Conservation (phyloP, 768 basidiomycete genomes). For the Saitozyma podzolica region DNA sequence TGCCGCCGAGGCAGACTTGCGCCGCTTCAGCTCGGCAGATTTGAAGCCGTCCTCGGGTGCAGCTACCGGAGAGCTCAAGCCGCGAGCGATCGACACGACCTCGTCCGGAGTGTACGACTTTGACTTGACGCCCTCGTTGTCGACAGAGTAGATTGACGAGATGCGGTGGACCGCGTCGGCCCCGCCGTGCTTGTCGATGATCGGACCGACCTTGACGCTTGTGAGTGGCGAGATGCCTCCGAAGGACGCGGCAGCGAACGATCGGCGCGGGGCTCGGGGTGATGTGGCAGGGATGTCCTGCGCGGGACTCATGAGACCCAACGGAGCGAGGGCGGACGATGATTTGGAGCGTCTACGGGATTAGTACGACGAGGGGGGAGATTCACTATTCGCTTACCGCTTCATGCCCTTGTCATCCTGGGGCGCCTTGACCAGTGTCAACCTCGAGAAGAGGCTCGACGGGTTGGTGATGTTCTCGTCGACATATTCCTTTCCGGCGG, state of each 20-base stretch:
- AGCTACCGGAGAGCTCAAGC: slow-evolving; percentile 37
- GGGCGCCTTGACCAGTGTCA: slow-evolving; percentile 49
- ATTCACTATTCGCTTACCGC: slow-evolving; percentile 7
- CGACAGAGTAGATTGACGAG: slow-evolving; percentile 12
- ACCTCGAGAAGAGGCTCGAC: slow-evolving; percentile 28
- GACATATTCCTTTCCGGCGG: slow-evolving; percentile 11
- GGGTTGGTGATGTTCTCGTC: slow-evolving; percentile 19
- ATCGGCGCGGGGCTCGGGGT: slow-evolving; percentile 38
- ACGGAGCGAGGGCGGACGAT: slow-evolving; percentile 38
- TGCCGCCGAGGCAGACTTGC: slow-evolving; percentile 26
- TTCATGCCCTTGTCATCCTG: slow-evolving; percentile 17
- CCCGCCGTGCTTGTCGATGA: slow-evolving; percentile 7
- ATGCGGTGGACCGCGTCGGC: slow-evolving; percentile 26
- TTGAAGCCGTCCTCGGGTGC: slow-evolving; percentile 43
- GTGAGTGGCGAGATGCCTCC: slow-evolving; percentile 28
- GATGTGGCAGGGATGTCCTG: slow-evolving; percentile 33
- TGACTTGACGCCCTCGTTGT: slow-evolving; percentile 18
- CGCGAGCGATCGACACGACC: slow-evolving; percentile 43
- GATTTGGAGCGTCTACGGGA: slow-evolving; percentile 36
- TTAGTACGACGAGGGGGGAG: slow-evolving; percentile 3
- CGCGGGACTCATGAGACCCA: slow-evolving; percentile 14
- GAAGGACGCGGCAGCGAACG: slow-evolving; percentile 42
- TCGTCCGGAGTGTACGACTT: slow-evolving; percentile 44
- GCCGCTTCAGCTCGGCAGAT: slow-evolving; percentile 39
- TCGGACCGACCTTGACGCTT: slow-evolving; percentile 6